phyloP scores from a whole-genome alignment of 2,329 filamentous ascomycete species.

The Ascocoryne sarcoides region DNA sequence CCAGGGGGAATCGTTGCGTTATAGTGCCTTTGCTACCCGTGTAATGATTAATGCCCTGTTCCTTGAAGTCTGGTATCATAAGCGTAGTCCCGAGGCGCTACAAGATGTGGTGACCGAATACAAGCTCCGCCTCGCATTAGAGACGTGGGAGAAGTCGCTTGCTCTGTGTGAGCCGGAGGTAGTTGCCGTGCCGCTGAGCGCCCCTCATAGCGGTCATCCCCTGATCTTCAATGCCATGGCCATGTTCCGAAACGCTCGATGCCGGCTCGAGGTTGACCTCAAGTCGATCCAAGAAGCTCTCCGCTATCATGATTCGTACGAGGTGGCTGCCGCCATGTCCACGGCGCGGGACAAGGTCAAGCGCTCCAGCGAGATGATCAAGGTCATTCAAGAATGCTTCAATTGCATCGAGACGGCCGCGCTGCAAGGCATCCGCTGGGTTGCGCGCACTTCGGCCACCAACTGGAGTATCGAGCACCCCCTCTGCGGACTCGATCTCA shows the following conservation, averaged over 20 bases:
- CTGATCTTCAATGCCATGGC: constrained; percentile 98
- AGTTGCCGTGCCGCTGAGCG: constrained; percentile 79
- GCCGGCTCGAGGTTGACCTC: constrained; percentile 86
- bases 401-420: constrained; percentile 96
- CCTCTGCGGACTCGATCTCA: constrained; percentile 89
- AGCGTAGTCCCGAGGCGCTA: constrained; percentile 92
- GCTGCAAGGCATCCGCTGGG: constrained; percentile 90
- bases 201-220: constrained; percentile 91
- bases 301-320: constrained; percentile 93
- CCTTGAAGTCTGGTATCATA: constrained; percentile 97
- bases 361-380: constrained; percentile 94
- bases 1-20: constrained; percentile 81
- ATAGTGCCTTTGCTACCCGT: constrained; percentile 93
- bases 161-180: constrained; percentile 88
- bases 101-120: constrained; percentile 98
- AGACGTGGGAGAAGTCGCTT: constrained; percentile 98
- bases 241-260: constrained; percentile 88
- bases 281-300: constrained; percentile 91
- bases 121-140: constrained; percentile 87
- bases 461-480: constrained; percentile 99
- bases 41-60: constrained; percentile 99
- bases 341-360: constrained; percentile 88
- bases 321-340: constrained; percentile 95
- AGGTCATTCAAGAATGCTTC: constrained; percentile 95
- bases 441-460: constrained; percentile 91